Evolutionary conservation across 257 asterid genomes (phyloP).

Genomic region (Echites panduratus): DNA sequence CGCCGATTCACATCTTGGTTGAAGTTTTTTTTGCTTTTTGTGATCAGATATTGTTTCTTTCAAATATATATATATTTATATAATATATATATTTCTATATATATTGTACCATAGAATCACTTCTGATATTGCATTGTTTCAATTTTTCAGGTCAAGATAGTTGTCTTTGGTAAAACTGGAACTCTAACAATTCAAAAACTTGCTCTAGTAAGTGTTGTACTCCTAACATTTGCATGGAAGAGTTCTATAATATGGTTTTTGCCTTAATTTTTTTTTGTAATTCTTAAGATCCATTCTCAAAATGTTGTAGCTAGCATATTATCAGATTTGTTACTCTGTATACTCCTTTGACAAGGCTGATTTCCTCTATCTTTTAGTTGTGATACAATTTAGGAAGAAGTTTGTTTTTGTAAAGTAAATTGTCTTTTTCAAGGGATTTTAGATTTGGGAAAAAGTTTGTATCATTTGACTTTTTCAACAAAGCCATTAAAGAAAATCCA

Average conservation of each 20-base stretch:
- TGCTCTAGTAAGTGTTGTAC: constrained; percentile 71
- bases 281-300: background rate
- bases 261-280: background rate
- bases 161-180: constrained; percentile 92
- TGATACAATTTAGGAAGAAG: too few species aligned
- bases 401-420: too few species aligned
- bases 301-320: background rate
- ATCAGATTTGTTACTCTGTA: background rate
- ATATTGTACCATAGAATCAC: background rate
- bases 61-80: too few species aligned
- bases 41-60: background rate
- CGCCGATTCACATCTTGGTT: background rate
- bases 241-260: constrained; percentile 56
- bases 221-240: constrained; percentile 66
- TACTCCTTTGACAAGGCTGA: background rate
- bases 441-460: too few species aligned
- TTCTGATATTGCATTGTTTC: constrained; percentile 7
- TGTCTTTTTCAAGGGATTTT: too few species aligned
- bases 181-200: constrained; percentile 88
- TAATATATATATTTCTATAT: too few species aligned
- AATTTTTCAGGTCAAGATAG: constrained; percentile 60
- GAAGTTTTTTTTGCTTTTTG: background rate
- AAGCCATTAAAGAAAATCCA: background rate
- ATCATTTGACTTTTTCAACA: too few species aligned
- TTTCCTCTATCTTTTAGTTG: too few species aligned